These are phyloP conservation scores for Aureobasidium sp. DNA, from an alignment of 2,329 filamentous ascomycete genomes.

Conservation along the genomic window DNA sequence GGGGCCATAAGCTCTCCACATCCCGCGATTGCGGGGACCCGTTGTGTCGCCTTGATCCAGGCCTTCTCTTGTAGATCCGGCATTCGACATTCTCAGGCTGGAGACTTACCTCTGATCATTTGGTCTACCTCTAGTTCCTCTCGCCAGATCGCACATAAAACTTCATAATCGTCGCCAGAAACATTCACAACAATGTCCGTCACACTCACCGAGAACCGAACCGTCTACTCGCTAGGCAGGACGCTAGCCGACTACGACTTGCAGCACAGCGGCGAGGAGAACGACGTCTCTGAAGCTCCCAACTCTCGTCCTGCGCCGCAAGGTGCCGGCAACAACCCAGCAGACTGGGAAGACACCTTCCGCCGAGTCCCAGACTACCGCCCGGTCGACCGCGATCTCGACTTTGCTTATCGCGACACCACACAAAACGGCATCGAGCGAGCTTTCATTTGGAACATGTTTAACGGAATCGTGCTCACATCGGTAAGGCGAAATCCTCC, in stretches of 20 bases:
- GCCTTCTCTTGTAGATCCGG: not conserved
- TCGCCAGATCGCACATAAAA: not conserved
- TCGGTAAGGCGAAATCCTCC: conserved; percentile 25
- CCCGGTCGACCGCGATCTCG: conserved; percentile 39
- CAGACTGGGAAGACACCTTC: conserved; percentile 43
- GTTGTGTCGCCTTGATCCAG: not conserved
- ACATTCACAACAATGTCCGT: conserved; percentile 32
- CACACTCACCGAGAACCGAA: conserved; percentile 37
- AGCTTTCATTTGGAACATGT: conserved; percentile 46
- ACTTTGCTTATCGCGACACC: conserved; percentile 37
- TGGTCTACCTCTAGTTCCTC: not conserved
- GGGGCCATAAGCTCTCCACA: not conserved
- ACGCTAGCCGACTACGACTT: conserved; percentile 43
- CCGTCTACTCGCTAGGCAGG: conserved; percentile 31
- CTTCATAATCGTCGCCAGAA: not conserved
- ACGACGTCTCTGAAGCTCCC: conserved; percentile 26
- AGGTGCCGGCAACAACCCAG: conserved; percentile 23
- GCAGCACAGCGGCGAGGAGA: conserved; percentile 31
- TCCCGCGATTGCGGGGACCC: not conserved
- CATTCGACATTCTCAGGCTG: not conserved
- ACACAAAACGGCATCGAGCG: conserved; percentile 40
- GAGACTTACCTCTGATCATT: not conserved
- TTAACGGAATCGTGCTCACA: conserved; percentile 41
- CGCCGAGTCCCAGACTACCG: conserved; percentile 43
- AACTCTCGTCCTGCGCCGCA: conserved; percentile 25